Evolutionary conservation across 768 basidiomycete genomes (phyloP), one percentile per base, ranked within the genome.

Genomic region (Dacryopinax primogenitus): DNA sequence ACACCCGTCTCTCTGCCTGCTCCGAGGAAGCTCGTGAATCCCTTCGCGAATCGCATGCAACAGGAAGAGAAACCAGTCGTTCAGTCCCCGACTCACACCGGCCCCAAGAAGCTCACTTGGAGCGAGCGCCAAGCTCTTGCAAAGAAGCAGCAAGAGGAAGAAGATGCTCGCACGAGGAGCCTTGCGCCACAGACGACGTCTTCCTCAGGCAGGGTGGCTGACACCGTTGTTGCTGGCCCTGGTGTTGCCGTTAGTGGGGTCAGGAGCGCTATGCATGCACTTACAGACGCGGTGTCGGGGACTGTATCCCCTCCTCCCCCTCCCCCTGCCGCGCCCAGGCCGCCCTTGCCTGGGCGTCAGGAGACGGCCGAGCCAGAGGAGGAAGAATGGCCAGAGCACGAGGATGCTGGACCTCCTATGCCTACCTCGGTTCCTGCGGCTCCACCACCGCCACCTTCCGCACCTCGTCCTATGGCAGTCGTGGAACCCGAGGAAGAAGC

Each of bases 91-190:
- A 68, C 65, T 65, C 66, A 7, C 12, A 62, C 67, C 2, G 77
- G 77, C 23, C 66, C 78, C 0, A 90, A 90, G 78, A 94, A 92
- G 74, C 74, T 95, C 67, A 95, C 94, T 0, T 98, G 95, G 95
- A 88, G 83, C 66, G 89, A 98, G 73, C 81, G 94, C 23, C 94
- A 97, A 72, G 92, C 90, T 0, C 77, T 86, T n/a, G 87, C 92
- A 0, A 94, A 93, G 79, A 86, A 87, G 72, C 88, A 91, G 69
- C 78, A 81, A 16, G 89, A 86, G 68, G 91, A 89, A 69, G 93
- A 92, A 65, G 86, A 85, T 66, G 77, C 79, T 9, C 77, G 76
- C 51, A 90, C 88, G 70, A 84, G 78, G 76, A 77, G 45, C 76
- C 78, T 45, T 84, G 86, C 0, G 79, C 71, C 58, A 65, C 69